Evolutionary conservation across 2,329 filamentous ascomycete species (phyloP).

Genomic region (Apiospora rasikravindrae): DNA sequence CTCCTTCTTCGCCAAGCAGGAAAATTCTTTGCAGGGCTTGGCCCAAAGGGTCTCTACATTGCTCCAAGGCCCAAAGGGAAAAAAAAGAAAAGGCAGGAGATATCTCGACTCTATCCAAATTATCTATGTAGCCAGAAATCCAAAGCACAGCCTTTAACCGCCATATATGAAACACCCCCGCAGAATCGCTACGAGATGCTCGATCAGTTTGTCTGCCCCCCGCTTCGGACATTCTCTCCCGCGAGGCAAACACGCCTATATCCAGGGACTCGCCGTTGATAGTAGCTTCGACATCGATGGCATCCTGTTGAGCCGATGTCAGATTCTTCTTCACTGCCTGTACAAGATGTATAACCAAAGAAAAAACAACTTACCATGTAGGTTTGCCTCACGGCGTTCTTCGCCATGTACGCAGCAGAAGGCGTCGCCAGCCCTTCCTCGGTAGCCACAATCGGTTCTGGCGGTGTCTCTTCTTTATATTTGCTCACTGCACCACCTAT

Average conservation of each 20-base stretch:
- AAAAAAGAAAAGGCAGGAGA: no score
- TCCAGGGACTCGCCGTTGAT: slow-evolving; percentile 32
- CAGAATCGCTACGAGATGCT: slow-evolving; percentile 23
- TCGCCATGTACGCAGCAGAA: slow-evolving; percentile 23
- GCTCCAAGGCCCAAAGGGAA: no score
- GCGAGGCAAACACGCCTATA: slow-evolving; percentile 36
- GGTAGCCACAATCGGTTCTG: background rate
- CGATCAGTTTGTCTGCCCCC: slow-evolving; percentile 28
- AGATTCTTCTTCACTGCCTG: background rate
- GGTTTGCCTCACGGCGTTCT: slow-evolving; percentile 28
- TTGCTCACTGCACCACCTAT: slow-evolving; percentile 20
- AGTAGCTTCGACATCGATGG: slow-evolving; percentile 37
- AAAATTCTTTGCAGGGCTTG: no score
- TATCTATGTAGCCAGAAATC: no score
- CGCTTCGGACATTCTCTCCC: slow-evolving; percentile 25
- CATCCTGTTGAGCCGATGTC: slow-evolving; percentile 29
- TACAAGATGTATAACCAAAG: background rate
- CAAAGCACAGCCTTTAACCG: no score
- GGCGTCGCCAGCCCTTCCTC: slow-evolving; percentile 22
- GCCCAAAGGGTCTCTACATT: no score
- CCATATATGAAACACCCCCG: background rate
- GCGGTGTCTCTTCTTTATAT: slow-evolving; percentile 19
- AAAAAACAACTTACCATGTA: slow-evolving; percentile 29
- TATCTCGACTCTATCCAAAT: no score
- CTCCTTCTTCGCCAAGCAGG: no score